Percentiles rank a stretch among this genome's conserved stretches.
Evolutionary conservation across 1,284 basidiomycete species (phyloP).

Genomic region (Farysia itapuensis): DNA sequence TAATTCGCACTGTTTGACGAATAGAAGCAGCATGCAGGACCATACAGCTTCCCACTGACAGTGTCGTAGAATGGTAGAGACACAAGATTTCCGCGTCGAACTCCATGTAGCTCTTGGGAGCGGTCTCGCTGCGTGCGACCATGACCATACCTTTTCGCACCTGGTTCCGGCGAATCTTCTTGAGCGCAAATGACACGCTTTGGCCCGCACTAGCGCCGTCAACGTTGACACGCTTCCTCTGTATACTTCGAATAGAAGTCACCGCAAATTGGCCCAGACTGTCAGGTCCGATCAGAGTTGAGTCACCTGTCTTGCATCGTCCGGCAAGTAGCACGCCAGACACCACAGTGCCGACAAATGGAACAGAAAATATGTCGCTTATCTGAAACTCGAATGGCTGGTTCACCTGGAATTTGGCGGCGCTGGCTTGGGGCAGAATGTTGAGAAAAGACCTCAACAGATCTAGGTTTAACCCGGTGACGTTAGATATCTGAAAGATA

Average conservation of each 20-base stretch:
- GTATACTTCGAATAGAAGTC: constrained; percentile 85
- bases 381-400: constrained; percentile 78
- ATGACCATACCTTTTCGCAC: constrained; percentile 82
- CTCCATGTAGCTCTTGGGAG: constrained; percentile 47
- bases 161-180: constrained; percentile 77
- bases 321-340: constrained; percentile 75
- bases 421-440: constrained; percentile 50
- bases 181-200: constrained; percentile 88
- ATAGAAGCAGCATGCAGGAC: constrained; percentile 55
- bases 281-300: constrained; percentile 86
- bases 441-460: constrained; percentile 62
- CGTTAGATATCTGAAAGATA: constrained; percentile 90
- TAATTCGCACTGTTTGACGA: constrained; percentile 56
- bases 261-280: constrained; percentile 83
- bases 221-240: constrained; percentile 86
- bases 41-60: constrained; percentile 56
- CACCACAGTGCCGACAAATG: constrained; percentile 92
- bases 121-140: constrained; percentile 57
- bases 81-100: constrained; percentile 58
- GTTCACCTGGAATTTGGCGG: constrained; percentile 61
- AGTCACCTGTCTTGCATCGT: constrained; percentile 64
- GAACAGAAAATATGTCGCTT: constrained; percentile 67
- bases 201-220: constrained; percentile 84
- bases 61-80: constrained; percentile 57
- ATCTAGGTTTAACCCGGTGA: constrained; percentile 87